Conservation (phyloP, 2,329 filamentous ascomycete species). For the Botrytis hyacinthi region DNA sequence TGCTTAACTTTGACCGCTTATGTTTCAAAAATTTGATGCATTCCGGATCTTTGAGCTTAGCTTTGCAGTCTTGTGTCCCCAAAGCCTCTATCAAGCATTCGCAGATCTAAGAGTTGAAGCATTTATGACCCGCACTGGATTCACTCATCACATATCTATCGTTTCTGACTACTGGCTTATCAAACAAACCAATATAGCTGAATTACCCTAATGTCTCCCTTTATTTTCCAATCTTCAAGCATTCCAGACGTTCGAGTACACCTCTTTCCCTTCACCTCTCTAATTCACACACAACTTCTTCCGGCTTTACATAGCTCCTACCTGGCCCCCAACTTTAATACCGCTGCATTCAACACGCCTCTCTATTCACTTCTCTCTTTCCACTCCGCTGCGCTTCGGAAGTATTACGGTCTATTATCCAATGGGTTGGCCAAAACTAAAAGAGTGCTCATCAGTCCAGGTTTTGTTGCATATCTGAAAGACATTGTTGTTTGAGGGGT, state of each 20-base stretch:
- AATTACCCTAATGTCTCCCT: background rate
- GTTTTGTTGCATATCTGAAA: background rate
- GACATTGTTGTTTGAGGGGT: accelerated
- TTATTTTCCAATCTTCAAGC: background rate
- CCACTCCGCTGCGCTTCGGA: background rate
- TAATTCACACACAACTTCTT: background rate
- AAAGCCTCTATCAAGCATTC: background rate
- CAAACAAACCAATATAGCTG: background rate
- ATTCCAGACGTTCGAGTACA: background rate
- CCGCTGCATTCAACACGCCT: background rate
- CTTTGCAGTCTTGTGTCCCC: background rate
- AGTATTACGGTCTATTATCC: accelerated
- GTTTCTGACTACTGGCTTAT: background rate
- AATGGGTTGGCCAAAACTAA: accelerated
- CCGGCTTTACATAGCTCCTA: background rate
- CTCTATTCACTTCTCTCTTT: background rate
- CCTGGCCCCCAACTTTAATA: background rate
- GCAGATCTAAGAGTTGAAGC: background rate
- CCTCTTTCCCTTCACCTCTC: background rate
- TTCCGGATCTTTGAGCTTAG: background rate
- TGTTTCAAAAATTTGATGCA: accelerated
- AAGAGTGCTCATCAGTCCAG: background rate
- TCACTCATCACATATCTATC: background rate
- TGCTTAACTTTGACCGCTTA: background rate
- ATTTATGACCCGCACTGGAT: background rate